Base-by-base conservation (phyloP, 257 asterid species). In the Handroanthus guayacan region DNA sequence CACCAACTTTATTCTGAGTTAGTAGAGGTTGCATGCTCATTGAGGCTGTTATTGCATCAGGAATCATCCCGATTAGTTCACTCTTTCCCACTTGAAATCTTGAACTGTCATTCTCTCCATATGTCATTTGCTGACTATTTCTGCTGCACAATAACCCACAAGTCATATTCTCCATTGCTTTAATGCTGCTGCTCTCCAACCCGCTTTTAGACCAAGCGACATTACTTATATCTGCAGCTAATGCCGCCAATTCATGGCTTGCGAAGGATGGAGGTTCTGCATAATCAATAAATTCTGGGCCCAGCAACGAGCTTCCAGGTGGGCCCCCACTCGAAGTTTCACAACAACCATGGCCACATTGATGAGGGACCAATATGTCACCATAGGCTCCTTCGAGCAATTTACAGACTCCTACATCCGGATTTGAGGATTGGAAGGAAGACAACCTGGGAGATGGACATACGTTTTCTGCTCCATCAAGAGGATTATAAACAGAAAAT, bases 151-250 rank as follows among this genome's bases (percentile, higher is more conserved):
- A 34, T 47, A 75, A 54, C 69, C 84, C 83, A 62, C 83, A 74
- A 12, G 85, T 72, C 60, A 78, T 58, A 62, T 65, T 82, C 8
- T 84, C 87, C 81, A 75, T 74, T 18, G 87, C 50, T 76, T 81
- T 69, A 10, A 89, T 71, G 82, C 75, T 75, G 81, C 87, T 78
- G 77, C 78, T 86, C 54, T 93, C 91, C 83, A 93, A 54, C 69
- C 98, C 98, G 58, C 96, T 90, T 83, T 62, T 89, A 5, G 69
- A 75, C 99, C 98, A 92, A 50, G 98, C 99, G 34, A 82, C 88
- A 31, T 87, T 91, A 76, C 95, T 95, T 80, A 95, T 90, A 78
- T 92, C 99, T 10, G 97, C 90, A 3, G 97, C 97, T 80, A 92
- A 81, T 63, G 94, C 85, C 12, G 96, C 95, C 83, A 91, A 79